Evolutionary conservation across 306 rosid species (phyloP), one percentile per base, ranked within the genome.

Genomic region (Prunus persica): DNA sequence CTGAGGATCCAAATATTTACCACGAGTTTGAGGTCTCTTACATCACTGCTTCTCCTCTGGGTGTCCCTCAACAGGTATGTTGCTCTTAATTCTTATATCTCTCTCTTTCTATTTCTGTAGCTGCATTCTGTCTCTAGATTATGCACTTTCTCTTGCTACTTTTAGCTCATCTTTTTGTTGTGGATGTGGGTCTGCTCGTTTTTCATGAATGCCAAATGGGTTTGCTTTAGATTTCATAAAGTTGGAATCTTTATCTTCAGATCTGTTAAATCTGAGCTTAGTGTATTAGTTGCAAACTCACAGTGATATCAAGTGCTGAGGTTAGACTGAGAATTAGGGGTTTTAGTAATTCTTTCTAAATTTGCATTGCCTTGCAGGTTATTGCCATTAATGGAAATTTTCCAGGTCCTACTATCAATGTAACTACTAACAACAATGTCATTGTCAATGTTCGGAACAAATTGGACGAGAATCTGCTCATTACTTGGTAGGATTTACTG

Each of bases 381-480:
- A 94, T 94, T 84, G 98, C 96, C 63, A 77, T 94, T 67, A 94
- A 94, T 72, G 85, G 74, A 12, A 79, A 87, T 71, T 94, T 94
- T 81, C 98, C 98, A 5, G 98, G 97, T 80, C 97, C 98, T 81
- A 63, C 79, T 70, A 84, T 94, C 34, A 94, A 94, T 79, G 90
- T 85, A 41, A 94, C 98, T 41, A 94, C 97, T 67, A 94, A 94
- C 85, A 86, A 94, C 89, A 90, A 92, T 28, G 98, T 94, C 65
- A 80, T 46, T 58, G 86, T 94, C 82, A 92, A 92, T 89, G 91
- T 94, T 68, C 82, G 91, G 22, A 94, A 94, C 91, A 91, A 94
- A 82, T 78, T 94, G 87, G 96, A 92, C 16, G 98, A 94, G 89
- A 86, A 73, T 67, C 89, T 91, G 56, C 98, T 94, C 75, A 71